phyloP scores from a whole-genome alignment of 345 rosid species.

The Corchorus capsularis region DNA sequence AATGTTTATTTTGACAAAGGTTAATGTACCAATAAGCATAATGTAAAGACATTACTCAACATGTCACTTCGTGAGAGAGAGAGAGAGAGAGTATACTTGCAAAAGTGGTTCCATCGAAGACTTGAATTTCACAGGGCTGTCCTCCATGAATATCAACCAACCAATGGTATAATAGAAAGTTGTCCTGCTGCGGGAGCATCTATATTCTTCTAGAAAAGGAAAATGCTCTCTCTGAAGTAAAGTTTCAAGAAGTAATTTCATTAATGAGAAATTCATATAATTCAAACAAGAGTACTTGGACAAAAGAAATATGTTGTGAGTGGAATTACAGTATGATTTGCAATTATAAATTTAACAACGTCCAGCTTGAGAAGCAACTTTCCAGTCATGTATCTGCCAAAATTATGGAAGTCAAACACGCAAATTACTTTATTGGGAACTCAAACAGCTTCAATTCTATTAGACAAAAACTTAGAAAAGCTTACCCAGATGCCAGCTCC shows the following conservation, averaged over 20 bases:
- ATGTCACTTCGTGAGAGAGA: background rate
- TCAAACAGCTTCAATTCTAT: conserved; percentile 24
- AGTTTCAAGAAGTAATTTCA: conserved; percentile 14
- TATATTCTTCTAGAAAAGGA: conserved; percentile 85
- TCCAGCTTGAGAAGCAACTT: conserved; percentile 95
- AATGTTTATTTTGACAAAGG: background rate
- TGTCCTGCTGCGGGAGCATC: conserved; percentile 97
- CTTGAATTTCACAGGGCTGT: conserved; percentile 92
- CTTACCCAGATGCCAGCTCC: conserved; percentile 47
- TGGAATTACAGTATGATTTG: conserved; percentile 87
- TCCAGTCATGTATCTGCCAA: conserved; percentile 92
- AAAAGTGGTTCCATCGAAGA: conserved; percentile 94
- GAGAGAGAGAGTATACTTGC: conserved; percentile 53
- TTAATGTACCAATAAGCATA: background rate
- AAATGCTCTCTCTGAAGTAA: conserved; percentile 90
- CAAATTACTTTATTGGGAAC: background rate
- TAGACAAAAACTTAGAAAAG: background rate
- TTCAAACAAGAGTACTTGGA: conserved; percentile 16
- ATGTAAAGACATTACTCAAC: background rate
- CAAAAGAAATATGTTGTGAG: conserved; percentile 20
- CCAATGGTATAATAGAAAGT: conserved; percentile 95
- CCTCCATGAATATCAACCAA: conserved; percentile 97
- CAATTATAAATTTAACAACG: conserved; percentile 81
- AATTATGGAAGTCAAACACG: conserved; percentile 22
- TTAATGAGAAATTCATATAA: conserved; percentile 3